Conservation (phyloP, 129 eudicot genomes). For the Calendula officinalis region DNA sequence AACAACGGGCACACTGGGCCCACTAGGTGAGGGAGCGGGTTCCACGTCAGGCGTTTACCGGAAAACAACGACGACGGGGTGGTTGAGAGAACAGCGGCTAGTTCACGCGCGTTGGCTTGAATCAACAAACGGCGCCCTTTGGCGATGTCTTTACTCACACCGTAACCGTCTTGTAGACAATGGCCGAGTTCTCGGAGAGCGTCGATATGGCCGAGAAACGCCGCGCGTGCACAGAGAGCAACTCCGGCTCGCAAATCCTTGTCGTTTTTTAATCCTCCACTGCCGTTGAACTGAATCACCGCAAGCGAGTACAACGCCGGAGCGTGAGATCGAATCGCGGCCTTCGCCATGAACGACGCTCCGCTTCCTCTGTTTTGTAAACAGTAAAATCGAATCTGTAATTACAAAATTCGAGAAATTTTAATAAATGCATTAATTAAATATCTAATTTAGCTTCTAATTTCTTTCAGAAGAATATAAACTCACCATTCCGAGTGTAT, state of each 20-base stretch:
- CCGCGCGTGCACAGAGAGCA: conserved; percentile 80
- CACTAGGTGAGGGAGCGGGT: conserved; percentile 33
- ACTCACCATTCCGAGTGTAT: conserved; percentile 88
- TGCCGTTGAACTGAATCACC: conserved; percentile 73
- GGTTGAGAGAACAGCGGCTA: conserved; percentile 47
- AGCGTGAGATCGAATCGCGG: conserved; percentile 64
- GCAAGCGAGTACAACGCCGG: conserved; percentile 69
- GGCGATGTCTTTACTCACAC: conserved; percentile 54
- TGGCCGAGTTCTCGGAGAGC: conserved; percentile 89
- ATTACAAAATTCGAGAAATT: background rate
- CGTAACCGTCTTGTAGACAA: conserved; percentile 89
- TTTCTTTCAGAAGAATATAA: background rate
- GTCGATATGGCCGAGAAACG: conserved; percentile 73
- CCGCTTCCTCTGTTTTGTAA: conserved; percentile 58
- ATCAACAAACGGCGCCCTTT: conserved; percentile 78
- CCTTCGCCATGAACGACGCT: conserved; percentile 66
- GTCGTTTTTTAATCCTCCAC: conserved; percentile 67
- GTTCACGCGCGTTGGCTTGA: conserved; percentile 83
- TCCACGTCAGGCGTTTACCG: conserved; percentile 47
- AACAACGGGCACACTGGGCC: conserved; percentile 53
- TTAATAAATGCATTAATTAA: background rate
- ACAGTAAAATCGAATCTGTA: conserved; percentile 74
- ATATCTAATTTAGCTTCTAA: background rate
- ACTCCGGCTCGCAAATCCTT: conserved; percentile 88
- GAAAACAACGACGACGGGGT: conserved; percentile 30